phyloP scores from a whole-genome alignment of 371 early-diverging fungal species.

The Mucor saturninus region DNA sequence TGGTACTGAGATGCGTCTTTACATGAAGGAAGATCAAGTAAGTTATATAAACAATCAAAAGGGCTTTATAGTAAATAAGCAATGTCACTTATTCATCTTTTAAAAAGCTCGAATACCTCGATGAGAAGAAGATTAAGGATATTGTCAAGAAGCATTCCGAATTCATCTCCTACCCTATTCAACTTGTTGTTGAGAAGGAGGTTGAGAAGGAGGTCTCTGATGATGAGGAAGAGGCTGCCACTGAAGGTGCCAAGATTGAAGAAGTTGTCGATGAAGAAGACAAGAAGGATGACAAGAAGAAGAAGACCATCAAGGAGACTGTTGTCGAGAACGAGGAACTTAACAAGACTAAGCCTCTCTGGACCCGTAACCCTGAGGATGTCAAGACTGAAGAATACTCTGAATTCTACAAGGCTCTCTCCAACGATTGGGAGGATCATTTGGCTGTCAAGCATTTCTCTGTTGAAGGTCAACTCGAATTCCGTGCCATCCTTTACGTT shows the following conservation, averaged over 20 bases:
- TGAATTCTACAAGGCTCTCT: slow-evolving; percentile 84
- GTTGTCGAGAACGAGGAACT: slow-evolving; percentile 56
- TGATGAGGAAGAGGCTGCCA: slow-evolving; percentile 69
- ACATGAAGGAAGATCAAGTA: slow-evolving; percentile 78
- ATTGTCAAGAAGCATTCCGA: slow-evolving; percentile 84
- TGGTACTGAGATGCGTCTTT: slow-evolving; percentile 84
- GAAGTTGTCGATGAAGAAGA: slow-evolving; percentile 68
- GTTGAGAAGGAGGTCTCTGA: slow-evolving; percentile 88
- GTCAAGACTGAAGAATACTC: slow-evolving; percentile 78
- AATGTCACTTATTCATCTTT: slow-evolving; percentile 5
- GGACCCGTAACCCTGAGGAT: slow-evolving; percentile 83
- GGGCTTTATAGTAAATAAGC: not conserved
- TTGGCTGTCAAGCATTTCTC: slow-evolving; percentile 76
- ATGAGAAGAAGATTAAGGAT: slow-evolving; percentile 59
- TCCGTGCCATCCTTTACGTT: slow-evolving; percentile 80
- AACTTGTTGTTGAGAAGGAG: slow-evolving; percentile 57
- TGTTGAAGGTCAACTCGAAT: slow-evolving; percentile 83
- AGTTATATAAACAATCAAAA: slow-evolving; percentile 51
- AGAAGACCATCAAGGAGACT: slow-evolving; percentile 70
- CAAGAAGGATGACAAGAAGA: slow-evolving; percentile 74
- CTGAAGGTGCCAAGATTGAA: slow-evolving; percentile 62
- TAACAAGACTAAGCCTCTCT: slow-evolving; percentile 84
- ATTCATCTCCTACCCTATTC: slow-evolving; percentile 74
- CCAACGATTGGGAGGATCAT: slow-evolving; percentile 76
- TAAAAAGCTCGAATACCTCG: slow-evolving; percentile 57